phyloP scores from a whole-genome alignment of 345 rosid genomes.

The Eucalyptus tenuipes region DNA sequence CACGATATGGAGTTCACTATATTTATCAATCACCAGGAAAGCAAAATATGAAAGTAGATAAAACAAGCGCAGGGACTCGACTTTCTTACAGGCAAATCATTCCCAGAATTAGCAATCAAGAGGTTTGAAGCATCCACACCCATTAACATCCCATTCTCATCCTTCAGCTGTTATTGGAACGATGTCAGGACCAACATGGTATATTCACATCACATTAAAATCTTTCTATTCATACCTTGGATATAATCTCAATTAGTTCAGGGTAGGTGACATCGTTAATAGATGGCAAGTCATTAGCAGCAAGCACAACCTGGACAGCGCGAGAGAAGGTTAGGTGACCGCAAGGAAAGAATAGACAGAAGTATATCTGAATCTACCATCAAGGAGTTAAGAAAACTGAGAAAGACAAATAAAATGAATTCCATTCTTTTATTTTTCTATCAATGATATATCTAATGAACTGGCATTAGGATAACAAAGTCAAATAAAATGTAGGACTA shows the following conservation, averaged over 20 bases:
- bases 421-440: neutral
- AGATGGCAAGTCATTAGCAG: constrained; percentile 96
- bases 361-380: neutral
- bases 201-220: neutral
- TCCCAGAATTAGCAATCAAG: constrained; percentile 86
- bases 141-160: constrained; percentile 59
- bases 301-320: constrained; percentile 71
- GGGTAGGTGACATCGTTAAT: constrained; percentile 88
- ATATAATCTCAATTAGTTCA: constrained; percentile 71
- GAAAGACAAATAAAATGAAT: neutral
- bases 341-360: neutral
- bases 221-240: constrained; percentile 45
- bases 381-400: neutral
- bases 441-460: neutral
- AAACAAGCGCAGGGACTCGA: neutral
- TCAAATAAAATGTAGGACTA: neutral
- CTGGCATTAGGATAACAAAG: neutral
- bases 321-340: neutral
- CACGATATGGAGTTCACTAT: neutral
- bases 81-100: constrained; percentile 85
- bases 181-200: neutral
- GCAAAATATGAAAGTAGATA: neutral
- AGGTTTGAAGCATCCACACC: constrained; percentile 86
- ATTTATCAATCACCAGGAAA: neutral
- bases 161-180: constrained; percentile 60